Evolutionary conservation across 164 flowering plant species (phyloP), one percentile per base, ranked within the genome.

Genomic region (Pachysandra terminalis): DNA sequence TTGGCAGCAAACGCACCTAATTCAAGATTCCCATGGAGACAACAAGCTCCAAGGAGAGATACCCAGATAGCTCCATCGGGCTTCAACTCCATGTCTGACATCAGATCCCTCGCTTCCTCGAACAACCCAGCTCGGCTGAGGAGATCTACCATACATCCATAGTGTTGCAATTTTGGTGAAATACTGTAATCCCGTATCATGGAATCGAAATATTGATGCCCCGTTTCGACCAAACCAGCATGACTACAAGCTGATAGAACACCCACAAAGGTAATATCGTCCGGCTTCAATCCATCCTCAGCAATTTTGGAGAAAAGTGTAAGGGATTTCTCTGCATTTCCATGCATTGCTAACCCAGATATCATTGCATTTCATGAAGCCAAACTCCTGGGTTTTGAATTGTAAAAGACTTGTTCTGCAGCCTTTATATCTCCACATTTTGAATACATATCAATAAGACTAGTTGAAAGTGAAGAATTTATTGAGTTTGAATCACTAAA

Each of bases 281-380:
- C 86, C 28, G 89, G 89, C 54, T 37, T 21, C 15, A 80, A 41
- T 25, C 84, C 83, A 65, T 81, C 75, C 17, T 59, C 25, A 14
- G 53, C 24, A 86, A 80, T 80, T 63, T 74, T 58, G 17, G 68
- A 69, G 80, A 87, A 87, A 70, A 85, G 80, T 51, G 56, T 87
- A 52, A 87, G 68, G 9, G 88, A 87, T 52, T 5, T 45, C 35
- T 73, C 67, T 26, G 82, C 81, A 7, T 74, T 73, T 19, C 88
- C 88, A 56, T 87, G 84, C 79, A 80, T 79, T 9, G 85, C 92
- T 48, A 82, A 63, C 56, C 87, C 87, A 55, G 84, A 82, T 68
- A 88, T 84, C 85, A 89, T 82, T 0, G 83, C 89, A 62, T 89
- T 89, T 82, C 85, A 89, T 15, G 81, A 79, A 64, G 86, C 80